Conservation (phyloP, 768 basidiomycete genomes). For the Auricularia cornea region DNA sequence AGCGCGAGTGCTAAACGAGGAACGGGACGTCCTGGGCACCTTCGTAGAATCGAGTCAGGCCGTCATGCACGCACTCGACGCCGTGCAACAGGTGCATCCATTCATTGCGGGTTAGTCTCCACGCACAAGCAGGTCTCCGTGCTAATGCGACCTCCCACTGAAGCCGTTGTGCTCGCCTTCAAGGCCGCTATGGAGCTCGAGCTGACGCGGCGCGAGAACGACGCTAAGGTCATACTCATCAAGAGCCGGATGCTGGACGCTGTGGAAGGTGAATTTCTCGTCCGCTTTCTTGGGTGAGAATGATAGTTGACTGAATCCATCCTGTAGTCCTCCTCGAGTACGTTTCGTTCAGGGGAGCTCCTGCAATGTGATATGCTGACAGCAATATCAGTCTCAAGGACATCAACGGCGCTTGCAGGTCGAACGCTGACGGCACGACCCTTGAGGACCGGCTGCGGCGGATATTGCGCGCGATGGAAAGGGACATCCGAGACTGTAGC, state of each 20-base stretch:
- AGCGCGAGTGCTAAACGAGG: not conserved
- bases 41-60: not conserved
- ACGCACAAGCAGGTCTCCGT: not conserved
- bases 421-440: not conserved
- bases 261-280: not conserved
- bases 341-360: too few relatives aligned
- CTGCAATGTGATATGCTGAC: too few relatives aligned
- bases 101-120: not conserved
- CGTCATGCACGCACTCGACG: not conserved
- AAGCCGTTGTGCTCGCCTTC: not conserved
- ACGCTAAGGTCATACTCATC: not conserved
- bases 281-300: not conserved
- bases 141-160: not conserved
- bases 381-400: not conserved
- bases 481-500: not conserved
- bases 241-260: not conserved
- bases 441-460: not conserved
- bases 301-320: too few relatives aligned
- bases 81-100: not conserved
- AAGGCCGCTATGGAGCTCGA: not conserved
- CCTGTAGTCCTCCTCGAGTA: too few relatives aligned
- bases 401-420: not conserved
- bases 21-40: not conserved
- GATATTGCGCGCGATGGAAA: not conserved
- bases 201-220: not conserved